phyloP scores from a whole-genome alignment of 129 eudicot genomes.

The Ambrosia artemisiifolia region DNA sequence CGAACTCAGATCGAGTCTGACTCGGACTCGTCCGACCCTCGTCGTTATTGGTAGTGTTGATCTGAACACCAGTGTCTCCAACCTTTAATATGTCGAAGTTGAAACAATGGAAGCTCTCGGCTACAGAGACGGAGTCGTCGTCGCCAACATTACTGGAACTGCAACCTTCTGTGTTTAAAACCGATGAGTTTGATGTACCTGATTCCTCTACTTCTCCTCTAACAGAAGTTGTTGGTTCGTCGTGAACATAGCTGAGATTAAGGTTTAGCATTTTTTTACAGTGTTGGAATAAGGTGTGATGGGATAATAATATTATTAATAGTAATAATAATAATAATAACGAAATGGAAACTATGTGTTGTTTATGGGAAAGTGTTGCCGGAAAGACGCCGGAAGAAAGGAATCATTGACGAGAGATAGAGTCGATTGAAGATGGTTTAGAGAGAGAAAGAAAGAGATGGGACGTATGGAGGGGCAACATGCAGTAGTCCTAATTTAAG shows the following conservation, averaged over 20 bases:
- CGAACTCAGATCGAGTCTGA: conserved; percentile 39
- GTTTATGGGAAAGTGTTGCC: neutral
- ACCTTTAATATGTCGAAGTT: conserved; percentile 43
- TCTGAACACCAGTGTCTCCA: conserved; percentile 20
- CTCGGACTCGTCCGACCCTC: conserved; percentile 22
- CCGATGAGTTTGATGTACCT: conserved; percentile 48
- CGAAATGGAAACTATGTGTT: neutral
- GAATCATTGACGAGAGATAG: conserved; percentile 12
- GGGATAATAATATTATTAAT: neutral
- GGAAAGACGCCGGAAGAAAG: neutral
- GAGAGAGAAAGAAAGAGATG: conserved; percentile 24
- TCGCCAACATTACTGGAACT: conserved; percentile 43
- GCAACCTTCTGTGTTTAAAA: conserved; percentile 39
- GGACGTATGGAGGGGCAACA: conserved; percentile 34
- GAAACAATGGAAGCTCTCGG: conserved; percentile 31
- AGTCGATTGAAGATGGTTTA: neutral
- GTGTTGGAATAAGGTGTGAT: neutral
- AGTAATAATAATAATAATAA: no score
- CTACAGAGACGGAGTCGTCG: conserved; percentile 34
- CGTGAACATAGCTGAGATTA: conserved; percentile 31
- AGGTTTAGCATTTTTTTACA: conserved; percentile 56
- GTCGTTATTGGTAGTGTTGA: conserved; percentile 9
- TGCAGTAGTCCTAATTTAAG: conserved; percentile 30
- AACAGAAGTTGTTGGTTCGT: conserved; percentile 1
- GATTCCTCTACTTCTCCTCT: conserved; percentile 37